Percentiles rank a stretch among this genome's conserved stretches.
Conservation (phyloP, 2,329 filamentous ascomycete genomes). For the Fusarium euwallaceae region DNA sequence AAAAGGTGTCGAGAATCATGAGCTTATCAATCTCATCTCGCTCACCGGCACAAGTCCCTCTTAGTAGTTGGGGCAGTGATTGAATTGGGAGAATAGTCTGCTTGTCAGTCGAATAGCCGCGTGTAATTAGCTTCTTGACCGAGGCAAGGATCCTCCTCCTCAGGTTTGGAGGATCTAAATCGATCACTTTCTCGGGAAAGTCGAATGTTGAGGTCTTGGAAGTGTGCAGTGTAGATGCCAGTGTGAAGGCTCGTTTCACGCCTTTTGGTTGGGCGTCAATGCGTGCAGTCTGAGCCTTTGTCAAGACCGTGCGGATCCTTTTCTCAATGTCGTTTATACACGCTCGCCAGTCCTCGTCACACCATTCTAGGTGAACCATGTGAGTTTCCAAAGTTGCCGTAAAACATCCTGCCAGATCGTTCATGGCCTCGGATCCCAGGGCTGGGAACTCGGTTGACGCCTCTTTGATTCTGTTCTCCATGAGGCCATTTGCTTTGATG, state of each 20-base stretch:
- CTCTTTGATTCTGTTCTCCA: conserved; percentile 18
- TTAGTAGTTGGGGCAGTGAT: not conserved
- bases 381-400: conserved; percentile 15
- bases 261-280: not conserved
- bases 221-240: not conserved
- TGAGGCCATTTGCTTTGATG: conserved; percentile 21
- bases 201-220: not conserved
- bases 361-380: conserved; percentile 18
- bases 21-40: not conserved
- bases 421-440: not conserved
- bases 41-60: too few species aligned
- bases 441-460: not conserved
- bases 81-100: not conserved
- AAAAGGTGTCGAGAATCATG: conserved; percentile 17
- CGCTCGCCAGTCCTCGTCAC: conserved; percentile 23
- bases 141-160: not conserved
- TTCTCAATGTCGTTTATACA: conserved; percentile 26
- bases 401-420: not conserved
- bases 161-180: not conserved
- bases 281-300: conserved; percentile 17
- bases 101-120: not conserved
- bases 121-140: not conserved
- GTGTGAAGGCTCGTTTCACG: not conserved
- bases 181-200: not conserved
- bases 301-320: conserved; percentile 5